phyloP scores from a whole-genome alignment of 2,329 filamentous ascomycete genomes.

The Akanthomyces lecanii region DNA sequence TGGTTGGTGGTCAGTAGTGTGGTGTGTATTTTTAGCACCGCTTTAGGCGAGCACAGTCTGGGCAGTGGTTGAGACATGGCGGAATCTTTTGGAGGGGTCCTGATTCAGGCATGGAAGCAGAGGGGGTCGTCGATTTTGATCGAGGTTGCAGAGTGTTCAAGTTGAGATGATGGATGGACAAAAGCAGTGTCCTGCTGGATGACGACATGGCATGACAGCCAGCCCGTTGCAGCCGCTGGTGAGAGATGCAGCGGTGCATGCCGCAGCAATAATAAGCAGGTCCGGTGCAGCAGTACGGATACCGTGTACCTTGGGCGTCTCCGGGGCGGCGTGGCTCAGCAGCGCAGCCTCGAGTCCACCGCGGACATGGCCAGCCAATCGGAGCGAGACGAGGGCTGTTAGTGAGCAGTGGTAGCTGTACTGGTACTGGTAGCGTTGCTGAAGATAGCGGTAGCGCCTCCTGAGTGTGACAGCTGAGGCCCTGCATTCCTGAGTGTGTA shows the following conservation, averaged over 20 bases:
- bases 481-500: background rate
- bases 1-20: background rate
- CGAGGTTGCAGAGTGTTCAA: too few relatives aligned
- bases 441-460: background rate
- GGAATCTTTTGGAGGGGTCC: background rate
- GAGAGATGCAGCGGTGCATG: background rate
- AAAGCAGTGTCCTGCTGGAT: background rate
- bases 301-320: background rate
- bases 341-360: background rate
- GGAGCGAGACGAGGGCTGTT: background rate
- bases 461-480: background rate
- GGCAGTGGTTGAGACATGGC: background rate
- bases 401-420: background rate
- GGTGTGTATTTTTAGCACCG: slow-evolving; percentile 13
- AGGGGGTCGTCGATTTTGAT: too few relatives aligned
- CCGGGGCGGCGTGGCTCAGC: slow-evolving; percentile 7
- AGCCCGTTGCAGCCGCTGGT: background rate
- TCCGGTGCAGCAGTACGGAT: background rate
- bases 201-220: background rate
- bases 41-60: background rate
- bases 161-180: background rate
- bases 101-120: background rate
- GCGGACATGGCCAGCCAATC: background rate
- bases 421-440: background rate
- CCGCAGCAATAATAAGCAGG: background rate